Evolutionary conservation across 179 eudicot species (phyloP), one percentile per base, ranked within the genome.

Genomic region (Gypsophila paniculata): DNA sequence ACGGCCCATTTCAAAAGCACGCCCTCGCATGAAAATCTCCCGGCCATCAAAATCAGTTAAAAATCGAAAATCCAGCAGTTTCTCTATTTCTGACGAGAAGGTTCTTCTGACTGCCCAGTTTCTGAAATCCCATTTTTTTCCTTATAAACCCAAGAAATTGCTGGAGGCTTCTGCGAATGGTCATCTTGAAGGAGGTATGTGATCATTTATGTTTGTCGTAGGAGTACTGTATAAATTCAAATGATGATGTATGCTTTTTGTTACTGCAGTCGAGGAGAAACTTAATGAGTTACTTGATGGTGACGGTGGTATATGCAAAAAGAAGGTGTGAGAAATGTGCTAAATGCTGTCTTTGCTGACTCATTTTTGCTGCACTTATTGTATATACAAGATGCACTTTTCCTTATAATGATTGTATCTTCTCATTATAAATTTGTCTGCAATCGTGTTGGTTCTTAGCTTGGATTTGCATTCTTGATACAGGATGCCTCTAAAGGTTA

Each of bases 401-500:
- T 32, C 6, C 14, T 12, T 5, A 42, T 48, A 11, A 10, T 25
- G 29, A 66, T 12, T 66, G 34, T 64, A 46, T 44, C 8, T 68
- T 49, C 3, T 1, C 49, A 49, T 48, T 68, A 51, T 15, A 22
- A 67, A 34, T 46, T n/a, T 36, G 61, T 29, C 60, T 46, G 6
- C 46, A 32, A 8, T 34, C 23, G 53, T 29, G 18, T 52, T 34
- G 54, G 36, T 65, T 19, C 61, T 29, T 72, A 21, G 59, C 11
- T 44, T 48, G 29, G 48, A 66, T 42, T 61, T 51, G 19, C 49
- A 67, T 22, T 54, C 63, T 48, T 73, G 22, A 72, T 59, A 54
- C 82, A 94, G 99, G 97, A 94, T 87, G 91, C 99, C 65, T 77
- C 94, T 23, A 92, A 82, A 79, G 96, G 99, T 69, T 94, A 94